Conservation (phyloP, 371 early-diverging fungal species). For the Circinella umbellata region DNA sequence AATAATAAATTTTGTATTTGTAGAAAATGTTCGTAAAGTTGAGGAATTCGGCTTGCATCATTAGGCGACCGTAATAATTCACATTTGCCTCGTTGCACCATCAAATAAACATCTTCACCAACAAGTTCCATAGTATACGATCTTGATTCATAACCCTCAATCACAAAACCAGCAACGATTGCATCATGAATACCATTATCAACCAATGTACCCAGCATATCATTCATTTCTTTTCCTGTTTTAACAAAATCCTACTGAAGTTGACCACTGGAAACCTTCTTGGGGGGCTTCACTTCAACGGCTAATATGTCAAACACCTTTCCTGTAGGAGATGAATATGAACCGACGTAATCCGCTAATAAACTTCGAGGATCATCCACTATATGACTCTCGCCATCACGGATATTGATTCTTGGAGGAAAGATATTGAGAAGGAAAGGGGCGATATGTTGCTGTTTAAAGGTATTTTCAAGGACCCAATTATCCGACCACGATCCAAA, state of each 20-base stretch:
- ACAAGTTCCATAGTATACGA: conserved; percentile 8
- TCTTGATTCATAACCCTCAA: conserved; percentile 4
- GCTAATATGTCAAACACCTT: background rate
- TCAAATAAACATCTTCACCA: conserved; percentile 14
- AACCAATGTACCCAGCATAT: background rate
- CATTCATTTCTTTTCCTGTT: conserved; percentile 14
- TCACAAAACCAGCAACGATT: conserved; percentile 1
- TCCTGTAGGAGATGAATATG: too few relatives aligned
- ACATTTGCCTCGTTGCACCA: background rate
- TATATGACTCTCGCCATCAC: too few relatives aligned
- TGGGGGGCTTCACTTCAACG: conserved; percentile 8
- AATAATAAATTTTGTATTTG: background rate
- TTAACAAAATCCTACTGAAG: conserved; percentile 17
- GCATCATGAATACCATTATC: background rate
- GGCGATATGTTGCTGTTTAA: too few relatives aligned
- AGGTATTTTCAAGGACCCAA: too few relatives aligned
- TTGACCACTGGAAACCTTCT: conserved; percentile 2
- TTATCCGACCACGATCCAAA: too few relatives aligned
- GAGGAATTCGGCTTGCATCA: background rate
- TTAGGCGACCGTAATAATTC: conserved; percentile 1
- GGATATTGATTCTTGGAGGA: too few relatives aligned
- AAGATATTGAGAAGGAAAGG: too few relatives aligned
- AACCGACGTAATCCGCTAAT: too few relatives aligned
- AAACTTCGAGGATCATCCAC: too few relatives aligned
- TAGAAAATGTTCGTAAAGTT: conserved; percentile 10